These are phyloP conservation scores for Lactarius deliciosus DNA, from an alignment of 768 basidiomycete species.

Conservation along the genomic window DNA sequence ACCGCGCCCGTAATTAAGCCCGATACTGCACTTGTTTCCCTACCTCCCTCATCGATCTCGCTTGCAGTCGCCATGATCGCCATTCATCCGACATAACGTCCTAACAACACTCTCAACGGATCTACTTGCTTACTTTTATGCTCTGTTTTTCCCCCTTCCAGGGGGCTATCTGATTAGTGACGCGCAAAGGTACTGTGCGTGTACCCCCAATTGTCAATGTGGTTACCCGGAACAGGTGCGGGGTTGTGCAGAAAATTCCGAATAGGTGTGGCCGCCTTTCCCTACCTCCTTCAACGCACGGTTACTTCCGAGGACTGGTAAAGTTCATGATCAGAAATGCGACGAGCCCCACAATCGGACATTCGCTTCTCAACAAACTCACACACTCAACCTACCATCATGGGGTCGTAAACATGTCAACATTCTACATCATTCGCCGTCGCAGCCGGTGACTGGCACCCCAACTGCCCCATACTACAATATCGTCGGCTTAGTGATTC, in stretches of 20 bases:
- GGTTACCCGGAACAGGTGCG: constrained; percentile 7
- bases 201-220: neutral
- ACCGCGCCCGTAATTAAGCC: neutral
- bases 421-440: neutral
- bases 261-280: neutral
- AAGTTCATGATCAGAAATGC: neutral
- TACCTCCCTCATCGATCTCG: neutral
- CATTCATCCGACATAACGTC: constrained; percentile 7
- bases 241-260: neutral
- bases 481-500: neutral
- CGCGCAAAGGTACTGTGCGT: neutral
- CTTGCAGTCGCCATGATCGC: constrained; percentile 12
- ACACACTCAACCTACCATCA: neutral
- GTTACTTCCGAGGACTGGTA: neutral
- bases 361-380: neutral
- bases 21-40: neutral
- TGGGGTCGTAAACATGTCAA: constrained; percentile 1
- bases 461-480: neutral
- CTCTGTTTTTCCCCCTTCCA: neutral
- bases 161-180: constrained; percentile 7
- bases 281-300: neutral
- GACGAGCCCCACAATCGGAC: neutral
- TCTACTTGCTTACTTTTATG: constrained; percentile 1
- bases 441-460: neutral
- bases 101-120: neutral